These are phyloP conservation scores for Cyclocybe cylindracea DNA, from an alignment of 768 basidiomycete genomes.

Conservation along the genomic window DNA sequence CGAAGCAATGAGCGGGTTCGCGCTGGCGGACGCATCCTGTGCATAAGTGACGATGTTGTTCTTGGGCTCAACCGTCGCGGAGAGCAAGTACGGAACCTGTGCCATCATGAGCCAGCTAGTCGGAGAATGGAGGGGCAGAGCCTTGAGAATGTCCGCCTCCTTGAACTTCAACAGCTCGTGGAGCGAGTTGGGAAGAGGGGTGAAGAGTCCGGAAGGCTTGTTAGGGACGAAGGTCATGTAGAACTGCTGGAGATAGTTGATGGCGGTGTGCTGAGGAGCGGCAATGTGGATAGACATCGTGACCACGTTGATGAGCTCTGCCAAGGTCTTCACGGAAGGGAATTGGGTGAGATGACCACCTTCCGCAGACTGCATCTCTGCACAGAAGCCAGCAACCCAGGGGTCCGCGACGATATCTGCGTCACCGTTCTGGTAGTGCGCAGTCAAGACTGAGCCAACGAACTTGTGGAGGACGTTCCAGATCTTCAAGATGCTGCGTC, in stretches of 20 bases:
- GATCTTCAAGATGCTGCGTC: slow-evolving; percentile 21
- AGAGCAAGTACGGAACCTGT: slow-evolving; percentile 29
- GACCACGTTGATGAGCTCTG: slow-evolving; percentile 26
- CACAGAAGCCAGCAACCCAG: slow-evolving; percentile 19
- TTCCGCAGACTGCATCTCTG: slow-evolving; percentile 19
- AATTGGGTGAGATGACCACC: slow-evolving; percentile 25
- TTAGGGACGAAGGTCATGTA: slow-evolving; percentile 34
- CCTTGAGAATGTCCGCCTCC: slow-evolving; percentile 19
- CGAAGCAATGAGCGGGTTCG: background rate
- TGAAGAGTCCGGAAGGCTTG: slow-evolving; percentile 26
- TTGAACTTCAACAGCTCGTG: slow-evolving; percentile 16
- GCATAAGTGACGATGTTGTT: slow-evolving; percentile 26
- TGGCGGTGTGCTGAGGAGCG: slow-evolving; percentile 31
- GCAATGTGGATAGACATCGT: slow-evolving; percentile 35
- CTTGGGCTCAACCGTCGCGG: slow-evolving; percentile 21
- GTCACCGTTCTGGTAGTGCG: slow-evolving; percentile 19
- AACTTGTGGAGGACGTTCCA: slow-evolving; percentile 28
- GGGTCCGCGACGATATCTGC: slow-evolving; percentile 18
- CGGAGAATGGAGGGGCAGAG: slow-evolving; percentile 24
- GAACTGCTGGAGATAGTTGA: slow-evolving; percentile 36
- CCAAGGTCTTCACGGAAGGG: slow-evolving; percentile 24
- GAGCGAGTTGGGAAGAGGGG: slow-evolving; percentile 21
- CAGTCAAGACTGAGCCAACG: slow-evolving; percentile 17
- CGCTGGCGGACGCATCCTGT: background rate
- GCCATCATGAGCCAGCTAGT: slow-evolving; percentile 28